Evolutionary conservation across 257 asterid species (phyloP), one percentile per base, ranked within the genome.

Genomic region (Forsythia suspensa): DNA sequence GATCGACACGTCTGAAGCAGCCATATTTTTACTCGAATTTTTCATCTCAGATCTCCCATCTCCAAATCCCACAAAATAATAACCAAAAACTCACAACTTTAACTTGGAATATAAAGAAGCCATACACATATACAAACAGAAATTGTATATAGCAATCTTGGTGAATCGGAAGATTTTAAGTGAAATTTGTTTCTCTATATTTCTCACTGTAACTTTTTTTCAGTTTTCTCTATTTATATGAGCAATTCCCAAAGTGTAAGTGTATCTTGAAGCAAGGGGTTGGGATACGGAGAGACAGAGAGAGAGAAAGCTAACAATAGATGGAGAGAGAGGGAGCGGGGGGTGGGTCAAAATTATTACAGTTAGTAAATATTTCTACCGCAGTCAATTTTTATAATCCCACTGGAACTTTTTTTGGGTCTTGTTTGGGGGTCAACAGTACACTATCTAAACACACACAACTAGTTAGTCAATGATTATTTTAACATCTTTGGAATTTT

Each of bases 1-100:
- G 86, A 89, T 88, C 88, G 88, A 87, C 29, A 85, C 87, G 82
- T 92, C 97, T 11, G 94, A 74, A 12, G 88, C 63, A 57, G 85
- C 74, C 97, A 92, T 93, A 84, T 80, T 78, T 55, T 69, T 71
- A 51, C 16, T 43, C 69, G 48, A 29, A 74, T 69, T 57, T 73
- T 42, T 77, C 76, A 84, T 55, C 84, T 75, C 95, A 92, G 97
- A 90, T 90, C 97, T 87, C 90, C 72, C 96, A 92, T 92, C 70
- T 72, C 85, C 84, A 48, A 81, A 40, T 76, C 57, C 77, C 75
- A 69, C 13, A 46, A 38, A 76, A 18, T 16, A 39, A 78, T 36
- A 37, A 16, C 15, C 70, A 55, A 8, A 44, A 71, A 24, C 24
- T 63, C 39, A 24, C 70, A 24, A 5, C 11, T 63, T 63, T 11